Percentiles rank a stretch among this genome's conserved stretches.
Evolutionary conservation across 768 basidiomycete species (phyloP).

Genomic region (Leucosporidium creatinivorum): DNA sequence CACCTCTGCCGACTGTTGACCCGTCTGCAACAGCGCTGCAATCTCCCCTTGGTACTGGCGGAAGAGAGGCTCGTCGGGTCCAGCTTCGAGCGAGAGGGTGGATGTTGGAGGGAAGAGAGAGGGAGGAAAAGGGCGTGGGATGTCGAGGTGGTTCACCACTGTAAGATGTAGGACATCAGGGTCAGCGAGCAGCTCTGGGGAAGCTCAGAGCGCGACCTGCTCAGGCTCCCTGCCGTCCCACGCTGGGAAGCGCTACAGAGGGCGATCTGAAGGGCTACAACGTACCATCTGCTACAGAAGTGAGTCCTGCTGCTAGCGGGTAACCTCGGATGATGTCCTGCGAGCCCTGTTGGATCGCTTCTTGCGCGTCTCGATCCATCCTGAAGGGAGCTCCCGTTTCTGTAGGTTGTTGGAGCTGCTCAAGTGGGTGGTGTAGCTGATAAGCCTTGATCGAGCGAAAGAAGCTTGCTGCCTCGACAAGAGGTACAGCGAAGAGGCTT

Average conservation of each 20-base stretch:
- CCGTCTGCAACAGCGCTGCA: neutral
- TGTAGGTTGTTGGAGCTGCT: too few species aligned
- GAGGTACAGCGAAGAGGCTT: too few species aligned
- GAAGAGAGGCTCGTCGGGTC: constrained; percentile 19
- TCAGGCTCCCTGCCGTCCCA: too few species aligned
- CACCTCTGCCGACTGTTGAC: neutral
- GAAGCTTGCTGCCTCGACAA: too few species aligned
- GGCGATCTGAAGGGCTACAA: neutral
- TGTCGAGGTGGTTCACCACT: constrained; percentile 22
- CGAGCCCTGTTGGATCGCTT: constrained; percentile 2
- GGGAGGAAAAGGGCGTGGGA: constrained; percentile 4
- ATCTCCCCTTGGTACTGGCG: constrained; percentile 20
- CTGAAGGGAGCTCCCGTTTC: neutral
- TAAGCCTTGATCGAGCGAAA: too few species aligned
- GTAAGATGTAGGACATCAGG: neutral
- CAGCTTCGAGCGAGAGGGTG: neutral
- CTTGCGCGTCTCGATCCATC: neutral
- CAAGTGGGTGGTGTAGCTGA: too few species aligned
- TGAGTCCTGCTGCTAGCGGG: constrained; percentile 15
- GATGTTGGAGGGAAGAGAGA: constrained; percentile 16
- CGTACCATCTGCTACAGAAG: constrained; percentile 15
- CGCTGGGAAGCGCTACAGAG: neutral
- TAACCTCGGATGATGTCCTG: constrained; percentile 36
- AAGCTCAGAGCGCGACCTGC: neutral
- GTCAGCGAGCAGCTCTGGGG: neutral